Evolutionary conservation across 1,284 basidiomycete species (phyloP).

Genomic region (Ustilago shanxiensis): DNA sequence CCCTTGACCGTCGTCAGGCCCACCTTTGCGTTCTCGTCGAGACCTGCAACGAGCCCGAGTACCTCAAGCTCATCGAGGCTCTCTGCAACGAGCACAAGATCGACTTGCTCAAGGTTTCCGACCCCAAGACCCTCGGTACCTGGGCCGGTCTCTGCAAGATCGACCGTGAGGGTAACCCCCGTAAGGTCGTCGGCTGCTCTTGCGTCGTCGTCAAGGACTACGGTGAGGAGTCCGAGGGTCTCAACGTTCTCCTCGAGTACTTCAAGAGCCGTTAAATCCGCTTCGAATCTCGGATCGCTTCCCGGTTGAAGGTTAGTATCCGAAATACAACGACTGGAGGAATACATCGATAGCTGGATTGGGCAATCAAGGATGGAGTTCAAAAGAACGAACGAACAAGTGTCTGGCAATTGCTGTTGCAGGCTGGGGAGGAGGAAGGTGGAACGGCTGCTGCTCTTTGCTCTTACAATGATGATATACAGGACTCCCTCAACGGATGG

Average conservation of each 20-base stretch:
- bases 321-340: background rate
- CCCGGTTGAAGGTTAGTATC: slow-evolving; percentile 49
- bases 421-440: no score
- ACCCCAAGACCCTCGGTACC: slow-evolving; percentile 92
- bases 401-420: no score
- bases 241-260: slow-evolving; percentile 96
- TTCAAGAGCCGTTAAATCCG: slow-evolving; percentile 84
- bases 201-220: slow-evolving; percentile 99
- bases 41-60: slow-evolving; percentile 98
- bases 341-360: background rate
- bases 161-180: slow-evolving; percentile 97
- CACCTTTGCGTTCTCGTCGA: slow-evolving; percentile 99
- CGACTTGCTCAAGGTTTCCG: slow-evolving; percentile 96
- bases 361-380: no score
- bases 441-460: slow-evolving; percentile 23
- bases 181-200: slow-evolving; percentile 80
- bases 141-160: slow-evolving; percentile 98
- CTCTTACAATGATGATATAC: slow-evolving; percentile 57
- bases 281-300: no score
- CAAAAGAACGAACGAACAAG: no score
- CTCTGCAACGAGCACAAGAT: slow-evolving; percentile 99
- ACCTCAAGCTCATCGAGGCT: slow-evolving; percentile 99
- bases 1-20: slow-evolving; percentile 97
- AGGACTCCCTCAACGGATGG: slow-evolving; percentile 66
- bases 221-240: slow-evolving; percentile 93